phyloP scores from a whole-genome alignment of 108 stramenopile genomes.

The Nitzschia sp. region DNA sequence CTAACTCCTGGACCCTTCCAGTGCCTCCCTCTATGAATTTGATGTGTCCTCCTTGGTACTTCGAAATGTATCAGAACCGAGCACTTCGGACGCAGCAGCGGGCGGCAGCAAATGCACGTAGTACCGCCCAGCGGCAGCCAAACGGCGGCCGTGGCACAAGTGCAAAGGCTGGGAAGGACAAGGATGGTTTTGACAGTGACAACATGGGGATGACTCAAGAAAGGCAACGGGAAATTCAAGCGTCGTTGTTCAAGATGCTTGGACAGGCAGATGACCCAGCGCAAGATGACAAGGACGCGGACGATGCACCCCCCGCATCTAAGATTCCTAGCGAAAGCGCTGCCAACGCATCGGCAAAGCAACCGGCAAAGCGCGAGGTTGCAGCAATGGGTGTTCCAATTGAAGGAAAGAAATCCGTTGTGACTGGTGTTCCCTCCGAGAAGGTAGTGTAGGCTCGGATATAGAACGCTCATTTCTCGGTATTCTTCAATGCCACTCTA shows the following conservation, averaged over 20 bases:
- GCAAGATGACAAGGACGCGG: slow-evolving; percentile 23
- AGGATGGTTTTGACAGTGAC: slow-evolving; percentile 57
- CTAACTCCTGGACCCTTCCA: slow-evolving; percentile 69
- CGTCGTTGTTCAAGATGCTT: slow-evolving; percentile 83
- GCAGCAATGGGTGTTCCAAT: slow-evolving; percentile 15
- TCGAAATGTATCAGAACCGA: slow-evolving; percentile 51
- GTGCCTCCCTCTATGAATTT: slow-evolving; percentile 82
- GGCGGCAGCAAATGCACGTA: neutral
- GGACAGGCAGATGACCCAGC: slow-evolving; percentile 65
- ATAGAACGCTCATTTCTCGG: neutral
- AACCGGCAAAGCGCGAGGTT: slow-evolving; percentile 17
- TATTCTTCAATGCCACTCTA: neutral
- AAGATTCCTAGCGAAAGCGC: neutral
- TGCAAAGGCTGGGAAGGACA: slow-evolving; percentile 18
- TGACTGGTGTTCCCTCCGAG: slow-evolving; percentile 26
- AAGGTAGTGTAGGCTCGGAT: slow-evolving; percentile 14
- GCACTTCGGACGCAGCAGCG: slow-evolving; percentile 24
- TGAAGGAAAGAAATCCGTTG: neutral
- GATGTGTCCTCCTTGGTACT: slow-evolving; percentile 83
- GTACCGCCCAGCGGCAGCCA: slow-evolving; percentile 10
- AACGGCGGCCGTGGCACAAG: slow-evolving; percentile 18
- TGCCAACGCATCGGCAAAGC: neutral
- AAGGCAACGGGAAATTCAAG: slow-evolving; percentile 84
- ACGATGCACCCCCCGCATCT: neutral
- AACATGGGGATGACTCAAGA: slow-evolving; percentile 85